Evolutionary conservation across 768 basidiomycete species (phyloP).

Genomic region (Hericium erinaceus): DNA sequence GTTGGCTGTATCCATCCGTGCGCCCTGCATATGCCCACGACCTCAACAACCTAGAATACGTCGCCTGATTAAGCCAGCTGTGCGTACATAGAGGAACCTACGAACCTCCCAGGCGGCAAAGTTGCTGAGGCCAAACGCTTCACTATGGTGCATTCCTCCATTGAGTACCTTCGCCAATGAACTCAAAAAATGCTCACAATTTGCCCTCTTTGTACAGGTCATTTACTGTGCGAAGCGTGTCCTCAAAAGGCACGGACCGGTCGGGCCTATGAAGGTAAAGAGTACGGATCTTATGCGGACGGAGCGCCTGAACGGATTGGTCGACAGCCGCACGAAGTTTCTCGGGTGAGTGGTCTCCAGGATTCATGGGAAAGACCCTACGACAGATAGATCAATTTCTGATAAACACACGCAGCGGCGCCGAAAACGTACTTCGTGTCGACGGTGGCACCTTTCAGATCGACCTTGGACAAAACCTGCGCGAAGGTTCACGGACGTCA

Average conservation of each 20-base stretch:
- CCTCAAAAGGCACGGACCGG: slow-evolving; percentile 44
- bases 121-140: slow-evolving; percentile 58
- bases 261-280: slow-evolving; percentile 58
- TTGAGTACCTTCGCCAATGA: background rate
- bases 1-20: slow-evolving; percentile 47
- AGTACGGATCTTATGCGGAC: slow-evolving; percentile 36
- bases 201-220: slow-evolving; percentile 48
- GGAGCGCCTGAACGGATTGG: slow-evolving; percentile 35
- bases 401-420: background rate
- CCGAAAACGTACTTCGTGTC: slow-evolving; percentile 36
- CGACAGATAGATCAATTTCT: slow-evolving; percentile 1
- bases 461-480: slow-evolving; percentile 32
- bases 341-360: slow-evolving; percentile 34
- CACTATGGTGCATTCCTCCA: background rate
- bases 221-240: slow-evolving; percentile 44
- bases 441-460: slow-evolving; percentile 30
- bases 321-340: slow-evolving; percentile 36
- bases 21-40: slow-evolving; percentile 45
- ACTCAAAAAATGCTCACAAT: slow-evolving; percentile 32
- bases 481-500: slow-evolving; percentile 18
- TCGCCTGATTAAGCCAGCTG: no score
- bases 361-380: slow-evolving; percentile 29
- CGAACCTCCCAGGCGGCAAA: slow-evolving; percentile 45
- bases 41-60: slow-evolving; percentile 32
- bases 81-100: no score